A percentile compares a stretch with the other conserved stretches of the same genome.
These are phyloP conservation scores for Hypholoma sublateritium DNA, from an alignment of 768 basidiomycete genomes.

Conservation along the genomic window DNA sequence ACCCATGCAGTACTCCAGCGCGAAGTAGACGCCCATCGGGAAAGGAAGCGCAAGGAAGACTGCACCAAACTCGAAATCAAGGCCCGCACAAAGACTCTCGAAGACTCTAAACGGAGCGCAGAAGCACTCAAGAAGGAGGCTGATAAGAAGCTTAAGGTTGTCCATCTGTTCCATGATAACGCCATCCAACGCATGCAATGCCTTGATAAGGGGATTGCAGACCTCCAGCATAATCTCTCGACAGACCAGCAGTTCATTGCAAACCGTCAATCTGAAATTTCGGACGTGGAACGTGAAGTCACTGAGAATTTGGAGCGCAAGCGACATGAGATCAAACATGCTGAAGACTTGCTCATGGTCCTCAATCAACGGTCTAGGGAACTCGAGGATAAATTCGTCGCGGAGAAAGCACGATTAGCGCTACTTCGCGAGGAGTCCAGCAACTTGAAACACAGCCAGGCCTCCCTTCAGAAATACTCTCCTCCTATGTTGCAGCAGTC, in stretches of 20 bases:
- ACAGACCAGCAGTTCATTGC: conserved; percentile 56
- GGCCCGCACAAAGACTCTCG: conserved; percentile 78
- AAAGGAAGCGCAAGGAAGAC: conserved; percentile 83
- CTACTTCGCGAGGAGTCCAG: conserved; percentile 60
- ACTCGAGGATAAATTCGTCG: conserved; percentile 68
- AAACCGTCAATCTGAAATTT: conserved; percentile 42
- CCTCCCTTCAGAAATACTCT: conserved; percentile 22
- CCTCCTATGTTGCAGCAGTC: conserved; percentile 7
- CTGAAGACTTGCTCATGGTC: conserved; percentile 66
- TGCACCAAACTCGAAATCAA: conserved; percentile 74
- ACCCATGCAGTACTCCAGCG: conserved; percentile 66
- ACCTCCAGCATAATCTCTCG: conserved; percentile 50
- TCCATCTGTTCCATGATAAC: conserved; percentile 62
- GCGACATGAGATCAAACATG: conserved; percentile 57
- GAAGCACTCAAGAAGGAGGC: conserved; percentile 81
- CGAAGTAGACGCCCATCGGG: conserved; percentile 73
- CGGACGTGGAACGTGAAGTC: conserved; percentile 56
- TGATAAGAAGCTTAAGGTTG: conserved; percentile 83
- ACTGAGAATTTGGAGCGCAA: conserved; percentile 52
- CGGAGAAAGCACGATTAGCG: conserved; percentile 60
- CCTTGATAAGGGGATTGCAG: conserved; percentile 61
- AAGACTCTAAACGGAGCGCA: conserved; percentile 83
- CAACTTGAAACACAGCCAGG: conserved; percentile 42
- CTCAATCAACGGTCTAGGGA: conserved; percentile 68
- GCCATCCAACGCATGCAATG: conserved; percentile 56